phyloP scores from a whole-genome alignment of 2,329 filamentous ascomycete genomes.

The Fusarium penzigii region DNA sequence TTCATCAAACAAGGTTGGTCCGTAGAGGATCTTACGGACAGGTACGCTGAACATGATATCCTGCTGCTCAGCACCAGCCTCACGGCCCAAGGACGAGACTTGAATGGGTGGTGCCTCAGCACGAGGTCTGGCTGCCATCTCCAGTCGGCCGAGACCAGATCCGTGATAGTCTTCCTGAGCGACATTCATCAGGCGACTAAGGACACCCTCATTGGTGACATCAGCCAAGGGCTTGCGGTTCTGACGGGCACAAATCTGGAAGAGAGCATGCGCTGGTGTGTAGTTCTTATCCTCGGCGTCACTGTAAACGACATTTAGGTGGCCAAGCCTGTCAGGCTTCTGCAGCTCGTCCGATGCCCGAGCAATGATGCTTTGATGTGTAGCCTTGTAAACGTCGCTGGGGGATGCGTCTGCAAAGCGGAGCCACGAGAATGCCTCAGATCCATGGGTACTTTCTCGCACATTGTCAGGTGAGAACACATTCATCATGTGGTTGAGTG shows the following conservation, averaged over 20 bases:
- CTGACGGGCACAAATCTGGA: constrained; percentile 75
- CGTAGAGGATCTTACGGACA: constrained; percentile 75
- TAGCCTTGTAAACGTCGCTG: constrained; percentile 69
- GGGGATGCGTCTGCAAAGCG: constrained; percentile 80
- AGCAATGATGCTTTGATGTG: constrained; percentile 70
- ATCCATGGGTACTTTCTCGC: constrained; percentile 58
- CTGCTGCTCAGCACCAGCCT: constrained; percentile 65
- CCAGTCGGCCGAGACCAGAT: constrained; percentile 74
- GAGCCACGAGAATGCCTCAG: constrained; percentile 82
- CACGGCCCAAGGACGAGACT: constrained; percentile 71
- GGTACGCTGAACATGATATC: constrained; percentile 75
- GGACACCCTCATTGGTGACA: constrained; percentile 69
- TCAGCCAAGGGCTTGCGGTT: constrained; percentile 68
- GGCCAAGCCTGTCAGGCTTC: constrained; percentile 61
- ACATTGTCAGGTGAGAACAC: constrained; percentile 85
- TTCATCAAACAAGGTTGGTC: constrained; percentile 65
- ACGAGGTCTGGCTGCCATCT: constrained; percentile 76
- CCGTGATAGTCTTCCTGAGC: constrained; percentile 64
- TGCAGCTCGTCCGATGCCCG: constrained; percentile 65
- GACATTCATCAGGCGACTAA: constrained; percentile 79
- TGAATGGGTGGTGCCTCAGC: constrained; percentile 86
- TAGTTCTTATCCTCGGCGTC: constrained; percentile 62
- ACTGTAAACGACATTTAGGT: constrained; percentile 70
- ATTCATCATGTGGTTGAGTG: constrained; percentile 80
- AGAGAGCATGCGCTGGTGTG: constrained; percentile 73